Base-by-base conservation (phyloP, 169 alveolate genomes). In the Cryptosporidium ryanae region DNA sequence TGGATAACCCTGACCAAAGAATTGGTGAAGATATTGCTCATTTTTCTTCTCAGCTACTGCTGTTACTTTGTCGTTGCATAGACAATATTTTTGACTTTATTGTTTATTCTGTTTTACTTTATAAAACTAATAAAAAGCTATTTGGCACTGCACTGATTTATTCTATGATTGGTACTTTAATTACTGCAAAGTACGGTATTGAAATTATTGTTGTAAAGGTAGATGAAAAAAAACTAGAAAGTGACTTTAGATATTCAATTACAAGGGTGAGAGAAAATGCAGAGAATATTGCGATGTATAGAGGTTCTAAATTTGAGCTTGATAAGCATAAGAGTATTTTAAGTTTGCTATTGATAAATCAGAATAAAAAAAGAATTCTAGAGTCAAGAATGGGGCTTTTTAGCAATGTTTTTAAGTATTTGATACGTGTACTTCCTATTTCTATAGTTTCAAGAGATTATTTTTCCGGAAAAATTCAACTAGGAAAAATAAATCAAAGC, bases 271-370 rank as follows among this genome's bases (percentile, higher is more conserved):
- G 82, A 13, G 91, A 84, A 52, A 84, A 84, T 66, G 89, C 90
- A n/a, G 91, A 84, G 31, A 84, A 82, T 27, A 68, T 84, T 52
- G 91, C 91, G 1, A 71, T 84, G 82, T 84, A 84, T 66, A 65
- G 91, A 25, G 91, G 91, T 18, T 65, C 76, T 32, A 49, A 52
- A 38, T 18, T 43, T 17, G 91, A 84, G 46, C 21, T 65, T 44
- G 43, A 38, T 32, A 66, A 57, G 12, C 83, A 63, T 12, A 57
- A 43, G 1, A 44, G 57, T 38, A 65, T 82, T 6, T 15, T 84
- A 32, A 70, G 13, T 25, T 38, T 34, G 38, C 7, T 67, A 10
- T 29, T 76, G 50, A n/a, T 2, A 17, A 76, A 55, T 23, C 50
- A 29, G 25, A 43, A n/a, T 1, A 52, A 8, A 10, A 65, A 63